These are phyloP conservation scores for Gentiana straminea DNA, from an alignment of 257 asterid genomes.

Conservation along the genomic window DNA sequence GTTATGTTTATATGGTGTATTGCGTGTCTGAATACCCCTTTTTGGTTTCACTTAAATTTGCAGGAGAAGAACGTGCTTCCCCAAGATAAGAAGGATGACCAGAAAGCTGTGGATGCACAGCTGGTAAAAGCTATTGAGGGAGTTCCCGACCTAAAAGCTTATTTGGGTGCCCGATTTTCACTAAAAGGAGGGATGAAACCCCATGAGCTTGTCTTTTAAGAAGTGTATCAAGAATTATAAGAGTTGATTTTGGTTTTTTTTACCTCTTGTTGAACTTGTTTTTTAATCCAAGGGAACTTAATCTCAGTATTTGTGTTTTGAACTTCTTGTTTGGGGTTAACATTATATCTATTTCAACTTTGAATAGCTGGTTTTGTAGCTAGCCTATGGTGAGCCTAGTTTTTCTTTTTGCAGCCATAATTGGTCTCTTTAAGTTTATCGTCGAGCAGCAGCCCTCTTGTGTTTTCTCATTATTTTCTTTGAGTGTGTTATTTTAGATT, in stretches of 20 bases:
- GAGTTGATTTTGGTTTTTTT: not conserved
- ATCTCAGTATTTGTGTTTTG: not conserved
- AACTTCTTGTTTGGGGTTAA: slow-evolving; percentile 3
- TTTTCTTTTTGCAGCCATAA: too few species aligned
- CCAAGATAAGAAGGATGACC: slow-evolving; percentile 29
- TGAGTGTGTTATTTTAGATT: too few species aligned
- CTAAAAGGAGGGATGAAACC: slow-evolving; percentile 61
- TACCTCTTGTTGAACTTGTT: not conserved
- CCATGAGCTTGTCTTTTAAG: slow-evolving; percentile 47
- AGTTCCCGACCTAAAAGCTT: slow-evolving; percentile 43
- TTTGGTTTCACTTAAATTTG: not conserved
- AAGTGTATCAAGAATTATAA: not conserved
- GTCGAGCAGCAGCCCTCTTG: too few species aligned
- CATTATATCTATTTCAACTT: slow-evolving; percentile 2
- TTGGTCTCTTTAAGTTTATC: too few species aligned
- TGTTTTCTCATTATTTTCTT: too few species aligned
- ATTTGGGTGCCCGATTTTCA: slow-evolving; percentile 61
- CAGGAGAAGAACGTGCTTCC: slow-evolving; percentile 17
- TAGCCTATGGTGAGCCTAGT: not conserved
- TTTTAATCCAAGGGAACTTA: not conserved
- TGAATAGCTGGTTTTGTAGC: slow-evolving; percentile 7
- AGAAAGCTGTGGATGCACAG: slow-evolving; percentile 41
- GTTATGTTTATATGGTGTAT: too few species aligned
- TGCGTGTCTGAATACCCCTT: not conserved
- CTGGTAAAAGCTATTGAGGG: slow-evolving; percentile 45